These are phyloP conservation scores for Boletus rubropictus DNA, from an alignment of 768 basidiomycete species.

Conservation along the genomic window DNA sequence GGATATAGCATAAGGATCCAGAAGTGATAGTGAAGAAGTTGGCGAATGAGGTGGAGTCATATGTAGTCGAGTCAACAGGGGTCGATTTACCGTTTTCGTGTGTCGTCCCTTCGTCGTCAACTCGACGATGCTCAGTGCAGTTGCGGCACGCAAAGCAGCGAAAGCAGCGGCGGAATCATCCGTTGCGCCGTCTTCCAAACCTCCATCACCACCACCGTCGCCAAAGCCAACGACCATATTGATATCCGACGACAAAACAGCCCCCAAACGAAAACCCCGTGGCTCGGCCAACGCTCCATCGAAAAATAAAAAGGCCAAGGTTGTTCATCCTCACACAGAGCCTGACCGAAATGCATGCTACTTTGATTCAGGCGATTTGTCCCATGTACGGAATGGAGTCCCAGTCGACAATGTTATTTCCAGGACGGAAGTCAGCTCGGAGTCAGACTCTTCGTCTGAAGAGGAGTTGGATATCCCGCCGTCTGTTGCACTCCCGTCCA, in stretches of 20 bases:
- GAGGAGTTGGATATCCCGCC: slow-evolving; percentile 24
- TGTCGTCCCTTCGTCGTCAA: not conserved
- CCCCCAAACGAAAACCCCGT: slow-evolving; percentile 44
- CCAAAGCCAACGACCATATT: slow-evolving; percentile 3
- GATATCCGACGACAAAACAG: slow-evolving; percentile 15
- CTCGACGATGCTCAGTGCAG: slow-evolving; percentile 56
- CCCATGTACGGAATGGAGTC: slow-evolving; percentile 24
- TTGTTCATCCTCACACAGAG: slow-evolving; percentile 25
- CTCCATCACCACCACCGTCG: slow-evolving; percentile 9
- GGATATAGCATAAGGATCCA: slow-evolving; percentile 13
- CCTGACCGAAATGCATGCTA: slow-evolving; percentile 23
- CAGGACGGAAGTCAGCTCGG: slow-evolving; percentile 34
- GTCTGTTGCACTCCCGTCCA: slow-evolving; percentile 10
- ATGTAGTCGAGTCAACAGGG: not conserved
- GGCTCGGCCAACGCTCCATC: slow-evolving; percentile 18
- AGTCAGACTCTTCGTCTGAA: slow-evolving; percentile 19
- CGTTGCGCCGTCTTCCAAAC: slow-evolving; percentile 8
- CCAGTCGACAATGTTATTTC: slow-evolving; percentile 31
- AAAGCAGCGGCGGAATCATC: slow-evolving; percentile 29
- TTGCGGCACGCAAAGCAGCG: slow-evolving; percentile 66
- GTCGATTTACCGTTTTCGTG: slow-evolving; percentile 5
- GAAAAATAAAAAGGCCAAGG: slow-evolving; percentile 28
- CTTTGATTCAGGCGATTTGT: slow-evolving; percentile 32
- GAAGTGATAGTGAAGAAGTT: slow-evolving; percentile 3
- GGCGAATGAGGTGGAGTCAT: slow-evolving; percentile 3